Percentiles rank a stretch among this genome's conserved stretches.
These are phyloP conservation scores for Dichotomocladium elegans DNA, from an alignment of 371 early-diverging fungal species.

Conservation along the genomic window DNA sequence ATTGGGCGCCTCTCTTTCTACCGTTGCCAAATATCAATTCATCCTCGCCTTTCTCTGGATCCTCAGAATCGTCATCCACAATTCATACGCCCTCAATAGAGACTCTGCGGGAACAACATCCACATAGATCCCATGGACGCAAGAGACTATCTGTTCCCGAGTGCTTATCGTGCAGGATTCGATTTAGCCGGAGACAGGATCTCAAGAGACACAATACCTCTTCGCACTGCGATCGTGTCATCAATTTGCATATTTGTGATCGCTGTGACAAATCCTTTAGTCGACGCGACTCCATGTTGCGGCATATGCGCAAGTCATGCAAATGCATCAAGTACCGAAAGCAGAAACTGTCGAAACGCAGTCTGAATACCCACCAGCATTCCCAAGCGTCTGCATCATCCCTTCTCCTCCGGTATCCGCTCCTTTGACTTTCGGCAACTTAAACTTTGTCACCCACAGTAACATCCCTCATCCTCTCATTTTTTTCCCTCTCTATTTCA, in stretches of 20 bases:
- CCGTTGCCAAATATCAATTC: not conserved
- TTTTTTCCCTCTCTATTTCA: not conserved
- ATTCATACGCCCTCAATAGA: not conserved
- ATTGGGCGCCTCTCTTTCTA: not conserved
- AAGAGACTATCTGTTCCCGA: too few relatives aligned
- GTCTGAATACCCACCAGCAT: not conserved
- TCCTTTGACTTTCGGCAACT: not conserved
- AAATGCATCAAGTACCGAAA: not conserved
- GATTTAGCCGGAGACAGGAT: slow-evolving; percentile 3
- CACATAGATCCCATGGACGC: not conserved
- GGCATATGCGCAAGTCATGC: not conserved
- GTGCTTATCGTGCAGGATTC: not conserved
- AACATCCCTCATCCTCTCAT: not conserved
- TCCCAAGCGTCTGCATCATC: not conserved
- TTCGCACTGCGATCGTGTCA: not conserved
- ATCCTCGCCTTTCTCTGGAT: not conserved
- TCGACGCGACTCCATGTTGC: not conserved
- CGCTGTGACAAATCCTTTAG: not conserved
- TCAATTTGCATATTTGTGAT: not conserved
- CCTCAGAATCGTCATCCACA: not conserved
- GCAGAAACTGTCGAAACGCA: not conserved
- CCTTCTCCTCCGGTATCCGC: not conserved
- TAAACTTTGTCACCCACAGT: not conserved
- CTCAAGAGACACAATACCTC: not conserved
- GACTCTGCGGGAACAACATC: not conserved